phyloP scores from a whole-genome alignment of 2,329 filamentous ascomycete genomes.

The Geosmithia putterillii region DNA sequence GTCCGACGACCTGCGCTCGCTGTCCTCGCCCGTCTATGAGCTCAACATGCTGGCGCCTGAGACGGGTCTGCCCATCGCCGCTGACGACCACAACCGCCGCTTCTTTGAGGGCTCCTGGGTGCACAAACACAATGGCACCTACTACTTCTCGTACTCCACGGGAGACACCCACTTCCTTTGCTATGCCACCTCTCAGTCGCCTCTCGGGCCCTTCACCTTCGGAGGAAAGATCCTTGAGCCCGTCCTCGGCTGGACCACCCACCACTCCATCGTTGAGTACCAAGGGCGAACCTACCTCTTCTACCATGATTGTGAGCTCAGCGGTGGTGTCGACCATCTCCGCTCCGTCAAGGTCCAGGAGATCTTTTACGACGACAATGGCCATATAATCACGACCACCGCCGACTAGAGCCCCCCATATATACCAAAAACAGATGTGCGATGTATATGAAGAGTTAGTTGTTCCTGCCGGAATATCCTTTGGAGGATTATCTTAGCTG shows the following conservation, averaged over 20 bases:
- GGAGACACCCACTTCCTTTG: constrained; percentile 66
- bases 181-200: constrained; percentile 53
- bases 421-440: background rate
- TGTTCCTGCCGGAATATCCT: background rate
- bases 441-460: background rate
- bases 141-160: constrained; percentile 70
- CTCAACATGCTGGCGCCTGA: constrained; percentile 52
- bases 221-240: constrained; percentile 61
- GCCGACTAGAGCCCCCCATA: constrained; percentile 8
- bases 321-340: constrained; percentile 57
- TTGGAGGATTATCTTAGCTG: background rate
- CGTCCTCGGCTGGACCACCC: constrained; percentile 70
- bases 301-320: constrained; percentile 62
- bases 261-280: constrained; percentile 69
- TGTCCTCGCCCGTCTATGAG: constrained; percentile 43
- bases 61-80: constrained; percentile 43
- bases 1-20: constrained; percentile 51
- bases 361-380: constrained; percentile 57
- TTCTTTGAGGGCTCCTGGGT: constrained; percentile 78
- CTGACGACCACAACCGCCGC: constrained; percentile 58
- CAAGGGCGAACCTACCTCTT: constrained; percentile 62
- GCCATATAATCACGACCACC: constrained; percentile 38
- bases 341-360: constrained; percentile 64
- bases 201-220: constrained; percentile 63
- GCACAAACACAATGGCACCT: constrained; percentile 57